Conservation (phyloP, 225 moss, liverwort and hornwort genomes). For the Rhytidiadelphus loreus region DNA sequence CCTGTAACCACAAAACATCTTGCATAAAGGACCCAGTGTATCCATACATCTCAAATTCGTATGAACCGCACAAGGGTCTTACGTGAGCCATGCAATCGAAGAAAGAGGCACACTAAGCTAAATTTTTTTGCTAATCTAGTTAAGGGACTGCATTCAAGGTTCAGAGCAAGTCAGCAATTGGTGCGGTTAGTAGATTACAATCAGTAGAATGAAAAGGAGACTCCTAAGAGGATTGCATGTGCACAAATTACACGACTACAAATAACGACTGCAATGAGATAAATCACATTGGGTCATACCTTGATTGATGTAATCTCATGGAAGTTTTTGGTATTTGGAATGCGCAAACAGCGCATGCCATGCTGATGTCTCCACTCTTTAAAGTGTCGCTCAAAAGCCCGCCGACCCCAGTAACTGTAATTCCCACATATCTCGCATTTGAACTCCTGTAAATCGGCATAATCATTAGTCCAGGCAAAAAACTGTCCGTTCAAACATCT, state of each 20-base stretch:
- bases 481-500: neutral
- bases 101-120: neutral
- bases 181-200: neutral
- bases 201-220: neutral
- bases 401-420: constrained; percentile 79
- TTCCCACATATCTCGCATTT: constrained; percentile 94
- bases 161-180: neutral
- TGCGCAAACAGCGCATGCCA: constrained; percentile 82
- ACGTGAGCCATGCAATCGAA: neutral
- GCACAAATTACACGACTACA: neutral
- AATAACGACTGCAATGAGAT: neutral
- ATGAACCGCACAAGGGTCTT: neutral
- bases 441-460: constrained; percentile 55
- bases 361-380: constrained; percentile 95
- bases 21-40: neutral
- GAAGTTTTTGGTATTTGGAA: constrained; percentile 84
- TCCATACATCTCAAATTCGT: neutral
- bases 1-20: constrained; percentile 17
- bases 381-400: constrained; percentile 95
- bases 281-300: constrained; percentile 1
- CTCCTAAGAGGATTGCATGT: neutral
- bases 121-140: neutral
- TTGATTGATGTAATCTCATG: constrained; percentile 90
- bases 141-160: neutral
- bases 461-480: neutral